Base-by-base conservation (phyloP, 2,329 filamentous ascomycete genomes). In the Microcyclosporella mali region DNA sequence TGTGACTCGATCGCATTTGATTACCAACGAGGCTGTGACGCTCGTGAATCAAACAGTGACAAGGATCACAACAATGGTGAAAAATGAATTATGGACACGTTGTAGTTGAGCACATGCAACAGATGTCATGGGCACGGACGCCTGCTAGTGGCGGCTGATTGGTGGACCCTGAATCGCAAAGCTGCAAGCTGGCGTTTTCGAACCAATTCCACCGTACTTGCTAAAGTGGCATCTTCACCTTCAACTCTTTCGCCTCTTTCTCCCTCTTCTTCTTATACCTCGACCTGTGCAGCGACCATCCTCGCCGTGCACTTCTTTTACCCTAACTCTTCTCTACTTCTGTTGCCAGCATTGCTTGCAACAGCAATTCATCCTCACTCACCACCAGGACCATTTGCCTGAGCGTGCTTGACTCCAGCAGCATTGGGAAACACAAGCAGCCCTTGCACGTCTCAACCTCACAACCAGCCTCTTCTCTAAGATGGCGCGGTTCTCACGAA, bases 401-500 rank as follows among this genome's bases (percentile, higher is more conserved):
- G 16, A 18, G 33, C 33, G 16, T 16, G 33, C 33, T 34, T 11
- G 33, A 25, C 6, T 25, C 8, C 33, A 34, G 15, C 30, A 16
- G 15, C 8, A 40, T 30, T n/a, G n/a, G n/a, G n/a, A n/a, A 32
- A 33, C 34, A 29, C 40, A 37, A 28, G 34, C 34, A 27, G 36
- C 40, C 33, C 31, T 34, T 18, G 30, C 36, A 27, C 34, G 41
- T 18, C 30, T 37, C 14, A 43, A 39, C 45, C 46, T 49, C 33
- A 40, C 43, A 40, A 52, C 55, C 53, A 49, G 56, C 54, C 57
- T 55, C 50, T 50, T 45, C 37, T 33, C 25, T 45, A 56, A 50
- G 52, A 63, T 63, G 60, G 60, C 58, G 52, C 48, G 60, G 51
- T 61, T 58, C 51, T 61, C 59, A 32, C 51, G 59, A 41, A 58